Evolutionary conservation across 2,329 filamentous ascomycete species (phyloP).

Genomic region (Botrytis hyacinthi): DNA sequence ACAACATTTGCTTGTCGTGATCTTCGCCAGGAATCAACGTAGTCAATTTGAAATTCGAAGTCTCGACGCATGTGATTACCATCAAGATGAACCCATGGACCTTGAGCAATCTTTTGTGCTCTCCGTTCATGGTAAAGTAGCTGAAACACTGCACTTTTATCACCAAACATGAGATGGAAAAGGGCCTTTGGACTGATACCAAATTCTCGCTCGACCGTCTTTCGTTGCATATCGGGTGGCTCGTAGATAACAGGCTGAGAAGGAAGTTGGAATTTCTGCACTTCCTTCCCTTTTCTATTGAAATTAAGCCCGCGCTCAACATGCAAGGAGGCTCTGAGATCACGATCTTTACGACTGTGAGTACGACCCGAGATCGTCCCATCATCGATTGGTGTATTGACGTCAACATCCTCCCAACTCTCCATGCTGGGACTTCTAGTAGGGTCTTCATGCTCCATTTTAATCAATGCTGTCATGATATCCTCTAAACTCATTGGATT

Average conservation of each 20-base stretch:
- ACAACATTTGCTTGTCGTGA: constrained; percentile 61
- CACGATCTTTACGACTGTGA: constrained; percentile 44
- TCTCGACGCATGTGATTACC: constrained; percentile 70
- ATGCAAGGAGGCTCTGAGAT: constrained; percentile 56
- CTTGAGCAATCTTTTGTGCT: constrained; percentile 77
- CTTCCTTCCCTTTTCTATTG: constrained; percentile 37
- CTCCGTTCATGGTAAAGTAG: constrained; percentile 57
- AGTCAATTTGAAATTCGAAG: constrained; percentile 76
- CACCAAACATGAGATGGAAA: constrained; percentile 94
- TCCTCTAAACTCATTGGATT: constrained; percentile 67
- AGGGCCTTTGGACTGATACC: constrained; percentile 90
- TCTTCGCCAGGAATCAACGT: constrained; percentile 62
- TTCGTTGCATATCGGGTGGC: constrained; percentile 74
- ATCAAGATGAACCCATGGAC: constrained; percentile 75
- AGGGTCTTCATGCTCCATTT: constrained; percentile 63
- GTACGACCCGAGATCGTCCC: constrained; percentile 44
- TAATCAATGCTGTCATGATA: constrained; percentile 69
- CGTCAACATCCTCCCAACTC: constrained; percentile 84
- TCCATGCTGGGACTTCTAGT: constrained; percentile 72
- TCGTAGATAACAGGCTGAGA: constrained; percentile 78
- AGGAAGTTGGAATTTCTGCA: constrained; percentile 74
- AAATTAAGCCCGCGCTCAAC: constrained; percentile 61
- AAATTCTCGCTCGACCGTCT: constrained; percentile 77
- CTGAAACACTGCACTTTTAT: constrained; percentile 85
- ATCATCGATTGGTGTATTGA: constrained; percentile 58